A percentile compares a stretch with the other conserved stretches of the same genome.
Evolutionary conservation across 352 stramenopile genomes (phyloP).

Genomic region (Poterioochromonas sp.): DNA sequence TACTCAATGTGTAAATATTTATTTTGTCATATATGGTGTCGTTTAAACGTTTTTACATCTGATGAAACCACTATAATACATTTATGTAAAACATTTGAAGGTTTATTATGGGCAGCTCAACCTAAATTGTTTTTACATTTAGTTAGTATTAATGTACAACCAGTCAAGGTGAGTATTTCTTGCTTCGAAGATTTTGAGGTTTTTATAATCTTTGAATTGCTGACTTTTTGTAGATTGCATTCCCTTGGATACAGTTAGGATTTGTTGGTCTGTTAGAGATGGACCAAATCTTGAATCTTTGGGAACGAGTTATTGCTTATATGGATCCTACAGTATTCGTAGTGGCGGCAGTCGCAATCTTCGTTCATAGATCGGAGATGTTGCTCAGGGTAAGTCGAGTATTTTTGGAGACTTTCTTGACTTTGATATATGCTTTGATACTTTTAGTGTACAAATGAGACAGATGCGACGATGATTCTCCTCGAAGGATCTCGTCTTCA

Average conservation of each 20-base stretch:
- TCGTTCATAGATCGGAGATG: slow-evolving; percentile 1
- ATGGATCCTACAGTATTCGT: slow-evolving; percentile 24
- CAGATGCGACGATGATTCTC: neutral
- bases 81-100: slow-evolving; percentile 18
- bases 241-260: slow-evolving; percentile 1
- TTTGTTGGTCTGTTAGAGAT: slow-evolving; percentile 24
- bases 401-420: neutral
- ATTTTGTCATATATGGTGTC: slow-evolving; percentile 10
- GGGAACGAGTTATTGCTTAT: slow-evolving; percentile 25
- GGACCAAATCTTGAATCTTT: neutral
- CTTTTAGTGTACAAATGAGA: neutral
- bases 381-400: neutral
- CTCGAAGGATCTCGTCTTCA: slow-evolving; percentile 17
- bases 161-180: neutral
- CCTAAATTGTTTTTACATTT: neutral
- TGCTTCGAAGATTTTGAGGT: neutral
- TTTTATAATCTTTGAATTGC: neutral
- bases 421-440: neutral
- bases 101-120: neutral
- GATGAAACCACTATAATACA: neutral
- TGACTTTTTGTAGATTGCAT: neutral
- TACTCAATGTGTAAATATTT: neutral
- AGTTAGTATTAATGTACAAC: neutral
- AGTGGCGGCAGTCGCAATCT: slow-evolving; percentile 8
- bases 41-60: neutral